A percentile compares a stretch with the other conserved stretches of the same genome.
Conservation (phyloP, 805 yeast genomes). For the Candida vaughaniae region DNA sequence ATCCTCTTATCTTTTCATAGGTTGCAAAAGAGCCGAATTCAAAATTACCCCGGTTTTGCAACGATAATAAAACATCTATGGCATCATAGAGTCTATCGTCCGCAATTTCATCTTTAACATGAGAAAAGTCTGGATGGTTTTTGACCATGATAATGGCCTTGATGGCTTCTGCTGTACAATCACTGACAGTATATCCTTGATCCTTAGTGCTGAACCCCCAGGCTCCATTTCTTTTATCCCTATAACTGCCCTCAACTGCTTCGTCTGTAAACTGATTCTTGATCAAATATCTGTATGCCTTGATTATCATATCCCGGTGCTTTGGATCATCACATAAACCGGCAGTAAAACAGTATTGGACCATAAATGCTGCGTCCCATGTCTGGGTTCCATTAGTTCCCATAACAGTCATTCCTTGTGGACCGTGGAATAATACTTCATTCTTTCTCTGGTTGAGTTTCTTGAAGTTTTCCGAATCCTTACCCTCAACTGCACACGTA, state of each 20-base stretch:
- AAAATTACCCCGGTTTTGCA: constrained; percentile 77
- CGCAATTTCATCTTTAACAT: constrained; percentile 51
- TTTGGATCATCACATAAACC: constrained; percentile 73
- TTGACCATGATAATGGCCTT: constrained; percentile 93
- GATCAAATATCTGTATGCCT: constrained; percentile 68
- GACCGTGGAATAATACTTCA: constrained; percentile 81
- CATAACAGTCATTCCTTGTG: constrained; percentile 88
- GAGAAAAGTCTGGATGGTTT: constrained; percentile 52
- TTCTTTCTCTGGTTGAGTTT: constrained; percentile 58
- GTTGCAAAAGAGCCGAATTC: constrained; percentile 92
- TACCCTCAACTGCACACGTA: constrained; percentile 67
- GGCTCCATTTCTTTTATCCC: constrained; percentile 84
- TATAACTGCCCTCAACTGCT: constrained; percentile 70
- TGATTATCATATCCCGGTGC: constrained; percentile 60
- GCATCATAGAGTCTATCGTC: constrained; percentile 59
- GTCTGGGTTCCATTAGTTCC: constrained; percentile 98
- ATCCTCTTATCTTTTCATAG: constrained; percentile 82
- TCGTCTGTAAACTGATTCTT: constrained; percentile 84
- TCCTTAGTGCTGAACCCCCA: constrained; percentile 96
- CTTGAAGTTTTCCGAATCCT: constrained; percentile 58
- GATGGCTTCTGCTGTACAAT: constrained; percentile 93
- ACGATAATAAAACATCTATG: constrained; percentile 67
- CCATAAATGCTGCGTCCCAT: constrained; percentile 93
- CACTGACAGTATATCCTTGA: constrained; percentile 96
- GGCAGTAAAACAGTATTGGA: constrained; percentile 78